phyloP scores from a whole-genome alignment of 1,139 yeast species.

The Keqinozyma sinolaborantium region DNA sequence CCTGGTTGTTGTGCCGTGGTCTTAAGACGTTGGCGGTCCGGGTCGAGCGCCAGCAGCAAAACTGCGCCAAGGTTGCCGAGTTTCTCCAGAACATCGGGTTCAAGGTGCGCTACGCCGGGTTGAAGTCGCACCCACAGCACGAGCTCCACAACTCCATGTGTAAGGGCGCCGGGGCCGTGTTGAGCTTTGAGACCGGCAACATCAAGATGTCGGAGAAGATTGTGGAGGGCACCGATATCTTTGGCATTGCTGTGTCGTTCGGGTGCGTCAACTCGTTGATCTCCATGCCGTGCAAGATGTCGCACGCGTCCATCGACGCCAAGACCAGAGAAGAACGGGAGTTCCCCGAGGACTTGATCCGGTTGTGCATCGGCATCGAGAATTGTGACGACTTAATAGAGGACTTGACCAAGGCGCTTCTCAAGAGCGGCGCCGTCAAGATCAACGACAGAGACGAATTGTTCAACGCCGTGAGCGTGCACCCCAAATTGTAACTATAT shows the following conservation, averaged over 20 bases:
- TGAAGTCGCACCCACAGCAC: conserved; percentile 76
- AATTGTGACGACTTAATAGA: conserved; percentile 61
- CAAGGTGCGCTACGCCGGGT: conserved; percentile 82
- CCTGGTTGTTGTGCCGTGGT: conserved; percentile 84
- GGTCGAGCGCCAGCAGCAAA: conserved; percentile 81
- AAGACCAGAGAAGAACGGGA: conserved; percentile 82
- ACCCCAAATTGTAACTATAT: conserved; percentile 29
- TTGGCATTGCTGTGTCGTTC: conserved; percentile 89
- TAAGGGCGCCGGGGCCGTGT: conserved; percentile 85
- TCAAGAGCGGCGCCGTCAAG: conserved; percentile 59
- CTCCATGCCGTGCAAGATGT: conserved; percentile 92
- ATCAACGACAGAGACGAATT: conserved; percentile 41
- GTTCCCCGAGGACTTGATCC: conserved; percentile 85
- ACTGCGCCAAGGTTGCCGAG: conserved; percentile 70
- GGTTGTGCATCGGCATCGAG: conserved; percentile 88
- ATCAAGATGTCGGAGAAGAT: conserved; percentile 65
- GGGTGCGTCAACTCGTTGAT: conserved; percentile 92
- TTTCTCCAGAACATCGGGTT: conserved; percentile 61
- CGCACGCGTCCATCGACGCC: conserved; percentile 93
- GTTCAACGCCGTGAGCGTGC: conserved; percentile 39
- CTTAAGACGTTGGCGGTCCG: conserved; percentile 82
- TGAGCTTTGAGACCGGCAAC: conserved; percentile 83
- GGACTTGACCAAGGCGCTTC: conserved; percentile 70
- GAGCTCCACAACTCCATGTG: conserved; percentile 76
- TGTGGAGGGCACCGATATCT: conserved; percentile 71